A percentile compares a stretch with the other conserved stretches of the same genome.
Conservation (phyloP, 2,329 filamentous ascomycete species). For the Talaromyces pinophilus region DNA sequence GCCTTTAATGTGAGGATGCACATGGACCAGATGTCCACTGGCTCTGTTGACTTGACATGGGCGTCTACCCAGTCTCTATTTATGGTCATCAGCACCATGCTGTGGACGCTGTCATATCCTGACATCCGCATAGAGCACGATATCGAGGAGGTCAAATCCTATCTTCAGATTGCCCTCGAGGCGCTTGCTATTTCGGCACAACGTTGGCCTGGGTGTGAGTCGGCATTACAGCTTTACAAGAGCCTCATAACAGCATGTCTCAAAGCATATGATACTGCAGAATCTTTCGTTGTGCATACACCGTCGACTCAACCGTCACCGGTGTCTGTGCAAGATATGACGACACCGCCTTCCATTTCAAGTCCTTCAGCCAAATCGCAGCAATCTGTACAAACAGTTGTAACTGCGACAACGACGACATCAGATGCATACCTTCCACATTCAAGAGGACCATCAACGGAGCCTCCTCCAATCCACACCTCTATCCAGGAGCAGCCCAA, state of each 20-base stretch:
- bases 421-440: conserved; percentile 34
- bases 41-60: conserved; percentile 85
- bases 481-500: conserved; percentile 29
- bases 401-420: conserved; percentile 32
- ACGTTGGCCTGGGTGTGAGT: conserved; percentile 86
- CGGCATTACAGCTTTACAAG: conserved; percentile 81
- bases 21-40: conserved; percentile 73
- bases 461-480: conserved; percentile 32
- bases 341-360: conserved; percentile 42
- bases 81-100: conserved; percentile 85
- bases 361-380: conserved; percentile 44
- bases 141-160: conserved; percentile 72
- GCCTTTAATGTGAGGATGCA: conserved; percentile 80
- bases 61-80: conserved; percentile 87
- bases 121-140: conserved; percentile 74
- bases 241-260: conserved; percentile 83
- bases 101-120: conserved; percentile 88
- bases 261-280: conserved; percentile 74
- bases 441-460: conserved; percentile 39
- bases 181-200: conserved; percentile 78
- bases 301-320: conserved; percentile 48
- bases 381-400: conserved; percentile 36
- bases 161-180: conserved; percentile 73
- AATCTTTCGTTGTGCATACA: conserved; percentile 54
- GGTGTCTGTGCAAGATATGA: conserved; percentile 41